phyloP scores from a whole-genome alignment of 371 early-diverging fungal species.

The Thermomucor indicae-seudaticae region DNA sequence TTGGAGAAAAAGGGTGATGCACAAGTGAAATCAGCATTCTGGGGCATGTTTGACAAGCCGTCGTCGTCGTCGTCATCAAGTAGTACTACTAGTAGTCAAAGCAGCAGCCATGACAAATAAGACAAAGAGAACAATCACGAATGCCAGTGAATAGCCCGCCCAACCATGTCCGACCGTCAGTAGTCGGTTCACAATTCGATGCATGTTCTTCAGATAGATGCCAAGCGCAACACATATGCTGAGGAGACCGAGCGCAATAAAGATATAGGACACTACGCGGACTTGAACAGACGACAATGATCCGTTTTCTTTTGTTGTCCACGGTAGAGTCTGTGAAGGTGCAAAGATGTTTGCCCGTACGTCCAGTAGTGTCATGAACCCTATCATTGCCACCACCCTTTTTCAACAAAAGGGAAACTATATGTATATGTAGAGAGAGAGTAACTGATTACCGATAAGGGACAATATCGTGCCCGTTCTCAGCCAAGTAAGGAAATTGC shows the following conservation, averaged over 20 bases:
- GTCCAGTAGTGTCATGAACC: constrained; percentile 38
- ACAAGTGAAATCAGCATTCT: constrained; percentile 4
- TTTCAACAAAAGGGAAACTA: not conserved
- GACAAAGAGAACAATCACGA: constrained; percentile 30
- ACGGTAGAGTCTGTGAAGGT: constrained; percentile 34
- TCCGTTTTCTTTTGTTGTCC: constrained; percentile 24
- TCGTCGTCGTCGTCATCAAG: too few relatives aligned
- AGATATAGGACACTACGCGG: constrained; percentile 26
- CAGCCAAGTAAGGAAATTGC: constrained; percentile 38
- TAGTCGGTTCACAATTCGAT: constrained; percentile 23
- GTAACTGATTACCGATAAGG: constrained; percentile 24
- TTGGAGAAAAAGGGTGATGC: constrained; percentile 8
- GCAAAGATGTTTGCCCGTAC: constrained; percentile 30
- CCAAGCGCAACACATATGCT: constrained; percentile 23
- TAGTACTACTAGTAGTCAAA: too few relatives aligned
- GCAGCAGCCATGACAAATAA: constrained; percentile 36
- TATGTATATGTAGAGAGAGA: not conserved
- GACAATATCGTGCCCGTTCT: constrained; percentile 34
- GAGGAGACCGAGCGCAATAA: constrained; percentile 29
- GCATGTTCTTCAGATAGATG: constrained; percentile 36
- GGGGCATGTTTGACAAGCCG: constrained; percentile 15
- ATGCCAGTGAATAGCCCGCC: constrained; percentile 31
- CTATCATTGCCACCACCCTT: too few relatives aligned
- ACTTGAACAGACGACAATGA: constrained; percentile 14
- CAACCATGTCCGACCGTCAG: constrained; percentile 38